Evolutionary conservation across 2,329 filamentous ascomycete species (phyloP).

Genomic region (Nannizzia gypsea): DNA sequence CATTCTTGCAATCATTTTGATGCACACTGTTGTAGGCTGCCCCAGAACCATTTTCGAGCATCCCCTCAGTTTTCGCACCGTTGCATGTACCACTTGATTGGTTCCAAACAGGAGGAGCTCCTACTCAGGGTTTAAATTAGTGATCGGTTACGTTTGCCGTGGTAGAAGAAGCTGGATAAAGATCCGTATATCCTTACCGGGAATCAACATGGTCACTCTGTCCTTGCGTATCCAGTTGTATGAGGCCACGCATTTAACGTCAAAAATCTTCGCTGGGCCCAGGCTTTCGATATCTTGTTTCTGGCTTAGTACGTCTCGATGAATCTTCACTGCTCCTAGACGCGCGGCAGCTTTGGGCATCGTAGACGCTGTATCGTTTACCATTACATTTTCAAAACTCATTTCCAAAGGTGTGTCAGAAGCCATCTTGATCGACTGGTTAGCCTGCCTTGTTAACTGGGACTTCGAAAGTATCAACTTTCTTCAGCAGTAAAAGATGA

Average conservation of each 20-base stretch:
- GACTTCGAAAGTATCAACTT: too few relatives aligned
- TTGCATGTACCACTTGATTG: conserved; percentile 24
- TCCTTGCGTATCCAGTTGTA: conserved; percentile 40
- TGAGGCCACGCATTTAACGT: conserved; percentile 37
- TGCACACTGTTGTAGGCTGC: too few relatives aligned
- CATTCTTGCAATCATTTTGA: conserved; percentile 14
- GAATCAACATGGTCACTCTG: conserved; percentile 33
- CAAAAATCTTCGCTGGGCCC: conserved; percentile 22
- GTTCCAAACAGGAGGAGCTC: conserved; percentile 42
- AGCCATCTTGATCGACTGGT: too few relatives aligned
- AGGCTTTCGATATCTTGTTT: neutral
- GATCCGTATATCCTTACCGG: conserved; percentile 27
- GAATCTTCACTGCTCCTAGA: neutral
- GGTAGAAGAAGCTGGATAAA: neutral
- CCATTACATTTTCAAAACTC: too few relatives aligned
- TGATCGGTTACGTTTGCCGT: too few relatives aligned
- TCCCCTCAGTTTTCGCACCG: too few relatives aligned
- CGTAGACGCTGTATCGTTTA: neutral
- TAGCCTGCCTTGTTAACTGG: too few relatives aligned
- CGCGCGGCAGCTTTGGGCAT: neutral
- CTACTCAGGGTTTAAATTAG: conserved; percentile 22
- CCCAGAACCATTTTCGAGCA: too few relatives aligned
- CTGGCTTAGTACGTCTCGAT: neutral
- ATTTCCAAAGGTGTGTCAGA: too few relatives aligned
- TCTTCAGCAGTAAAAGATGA: too few relatives aligned